Evolutionary conservation across 148 eudicot genomes (phyloP), one percentile per base, ranked within the genome.

Genomic region (Rhododendron mucronatum): DNA sequence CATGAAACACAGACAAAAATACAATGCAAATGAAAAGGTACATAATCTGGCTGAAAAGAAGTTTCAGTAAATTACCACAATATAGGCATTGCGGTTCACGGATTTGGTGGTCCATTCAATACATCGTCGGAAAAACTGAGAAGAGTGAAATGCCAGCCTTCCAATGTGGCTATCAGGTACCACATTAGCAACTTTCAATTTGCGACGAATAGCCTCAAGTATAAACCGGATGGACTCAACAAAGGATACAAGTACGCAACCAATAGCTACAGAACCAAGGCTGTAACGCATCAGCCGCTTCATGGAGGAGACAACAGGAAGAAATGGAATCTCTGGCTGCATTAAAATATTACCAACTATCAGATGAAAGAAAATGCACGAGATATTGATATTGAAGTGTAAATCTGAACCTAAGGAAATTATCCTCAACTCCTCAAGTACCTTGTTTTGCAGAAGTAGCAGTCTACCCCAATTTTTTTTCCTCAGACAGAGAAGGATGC

Each of bases 261-360:
- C 98, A 90, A 97, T 15, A 83, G 99, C 98, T 80, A 97, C 90
- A 11, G 99, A 97, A 30, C 98, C 99, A 61, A 97, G 88, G 88
- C 91, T 92, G 88, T 97, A 95, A 75, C 96, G 93, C 53, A 80
- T 86, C 61, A 95, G 95, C 76, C 96, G 93, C 93, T 94, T 95
- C 98, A 97, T 93, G 71, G 99, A 97, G 75, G 94, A 91, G 82
- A 97, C 94, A 77, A 95, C 99, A 7, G 99, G 95, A 87, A 97
- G 95, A 93, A 97, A 97, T 30, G 96, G 98, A 81, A 97, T 91
- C 86, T 88, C 94, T n/a, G 93, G 89, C 98, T 97, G 93, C 93
- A 90, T 74, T 53, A 45, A 73, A 85, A 80, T 26, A 44, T 73
- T 16, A 81, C 47, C 1, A 82, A 55, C 26, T 33, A 53, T 84